Conservation (phyloP, 805 yeast species). For the Blastobotrys chiropterorum region DNA sequence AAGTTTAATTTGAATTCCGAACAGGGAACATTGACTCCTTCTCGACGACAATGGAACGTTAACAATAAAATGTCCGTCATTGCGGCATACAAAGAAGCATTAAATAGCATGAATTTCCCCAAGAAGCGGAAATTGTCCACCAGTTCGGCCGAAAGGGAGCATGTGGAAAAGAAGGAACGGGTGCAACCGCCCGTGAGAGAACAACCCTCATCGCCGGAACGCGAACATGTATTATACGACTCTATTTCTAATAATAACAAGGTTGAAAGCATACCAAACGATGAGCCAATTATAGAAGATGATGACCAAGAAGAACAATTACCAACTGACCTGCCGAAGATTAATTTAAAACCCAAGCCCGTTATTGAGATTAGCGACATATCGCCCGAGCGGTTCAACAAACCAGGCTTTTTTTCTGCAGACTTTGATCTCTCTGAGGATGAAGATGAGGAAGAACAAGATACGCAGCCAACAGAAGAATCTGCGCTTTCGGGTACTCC, state of each 20-base stretch:
- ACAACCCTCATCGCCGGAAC: too few relatives aligned
- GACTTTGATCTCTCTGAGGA: conserved; percentile 28
- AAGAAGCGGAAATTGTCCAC: conserved; percentile 12
- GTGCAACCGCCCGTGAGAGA: too few relatives aligned
- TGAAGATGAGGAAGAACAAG: conserved; percentile 19
- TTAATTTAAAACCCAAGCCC: conserved; percentile 13
- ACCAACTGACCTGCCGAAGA: conserved; percentile 8
- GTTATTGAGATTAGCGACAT: conserved; percentile 21
- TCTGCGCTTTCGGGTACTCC: conserved; percentile 1
- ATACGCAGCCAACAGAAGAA: conserved; percentile 3
- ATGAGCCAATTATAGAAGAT: background rate
- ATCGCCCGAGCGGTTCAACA: conserved; percentile 22
- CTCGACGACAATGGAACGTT: conserved; percentile 15
- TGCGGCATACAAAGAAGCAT: conserved; percentile 25
- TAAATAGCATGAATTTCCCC: conserved; percentile 7
- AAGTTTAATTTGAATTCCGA: conserved; percentile 7
- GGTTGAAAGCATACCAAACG: background rate
- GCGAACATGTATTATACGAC: background rate
- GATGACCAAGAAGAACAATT: background rate
- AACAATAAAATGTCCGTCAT: conserved; percentile 24
- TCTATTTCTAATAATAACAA: background rate
- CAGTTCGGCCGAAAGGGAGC: background rate
- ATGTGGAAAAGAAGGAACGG: background rate
- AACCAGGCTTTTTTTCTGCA: conserved; percentile 32
- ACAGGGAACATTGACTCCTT: background rate